Percentiles rank a stretch among this genome's conserved stretches.
These are phyloP conservation scores for Medicago truncatula DNA, from an alignment of 306 rosid species.

Conservation along the genomic window MtrunA17r5.0-ANR NC_053049.1:21597501-21598000, in stretches of 20 bases:
- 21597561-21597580: conserved; percentile 9
- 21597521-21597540: neutral
- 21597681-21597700: conserved; percentile 15
- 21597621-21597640: conserved; percentile 24
- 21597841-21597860: conserved; percentile 56
- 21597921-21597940: conserved; percentile 59
- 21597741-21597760: conserved; percentile 38
- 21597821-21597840: conserved; percentile 61
- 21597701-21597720: conserved; percentile 14
- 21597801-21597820: conserved; percentile 56
- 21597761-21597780: conserved; percentile 6
- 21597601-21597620: conserved; percentile 2
- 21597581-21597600: conserved; percentile 29
- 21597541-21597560: neutral
- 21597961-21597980: conserved; percentile 49
- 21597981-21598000: conserved; percentile 39
- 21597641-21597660: conserved; percentile 2
- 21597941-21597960: conserved; percentile 60
- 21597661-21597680: neutral
- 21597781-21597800: conserved; percentile 21
- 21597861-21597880: conserved; percentile 46
- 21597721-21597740: conserved; percentile 44
- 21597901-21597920: conserved; percentile 57
- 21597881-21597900: conserved; percentile 50
- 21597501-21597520: conserved; percentile 25